These are phyloP conservation scores for Melampsora larici-populina DNA, from an alignment of 1,284 basidiomycete genomes.

Conservation along the genomic window DNA sequence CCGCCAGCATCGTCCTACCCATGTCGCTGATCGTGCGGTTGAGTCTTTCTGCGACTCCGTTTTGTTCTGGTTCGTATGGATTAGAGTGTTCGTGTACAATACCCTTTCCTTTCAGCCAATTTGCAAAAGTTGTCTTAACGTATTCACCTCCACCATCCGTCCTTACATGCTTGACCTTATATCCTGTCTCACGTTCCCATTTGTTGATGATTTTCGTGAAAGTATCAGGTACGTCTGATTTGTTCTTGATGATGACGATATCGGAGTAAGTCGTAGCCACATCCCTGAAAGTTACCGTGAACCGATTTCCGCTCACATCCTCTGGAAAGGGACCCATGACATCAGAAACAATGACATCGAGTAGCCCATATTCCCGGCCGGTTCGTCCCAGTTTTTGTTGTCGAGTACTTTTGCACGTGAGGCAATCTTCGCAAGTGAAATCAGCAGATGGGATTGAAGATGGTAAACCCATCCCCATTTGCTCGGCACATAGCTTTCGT, in stretches of 20 bases:
- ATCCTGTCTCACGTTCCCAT: not conserved
- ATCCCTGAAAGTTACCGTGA: too few species aligned
- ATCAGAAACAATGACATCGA: too few species aligned
- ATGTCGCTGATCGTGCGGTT: slow-evolving; percentile 24
- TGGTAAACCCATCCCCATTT: not conserved
- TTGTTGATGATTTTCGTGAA: slow-evolving; percentile 1
- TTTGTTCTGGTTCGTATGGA: slow-evolving; percentile 42
- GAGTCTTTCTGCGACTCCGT: slow-evolving; percentile 28
- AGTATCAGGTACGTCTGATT: not conserved
- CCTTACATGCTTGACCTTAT: not conserved
- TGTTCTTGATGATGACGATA: not conserved
- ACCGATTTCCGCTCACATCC: too few species aligned
- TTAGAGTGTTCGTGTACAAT: slow-evolving; percentile 17
- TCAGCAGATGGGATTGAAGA: not conserved
- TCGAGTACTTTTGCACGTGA: too few species aligned
- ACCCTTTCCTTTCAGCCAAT: slow-evolving; percentile 3
- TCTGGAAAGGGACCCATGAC: too few species aligned
- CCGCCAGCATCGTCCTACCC: slow-evolving; percentile 9
- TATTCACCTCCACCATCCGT: slow-evolving; percentile 18
- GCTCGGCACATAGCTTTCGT: not conserved
- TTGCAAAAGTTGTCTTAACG: not conserved
- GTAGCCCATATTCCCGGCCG: not conserved
- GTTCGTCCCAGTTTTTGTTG: too few species aligned
- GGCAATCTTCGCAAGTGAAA: not conserved
- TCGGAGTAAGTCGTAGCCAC: slow-evolving; percentile 6